A percentile compares a stretch with the other conserved stretches of the same genome.
These are phyloP conservation scores for Trichoderma atrobrunneum DNA, from an alignment of 2,329 filamentous ascomycete species.

Conservation along the genomic window DNA sequence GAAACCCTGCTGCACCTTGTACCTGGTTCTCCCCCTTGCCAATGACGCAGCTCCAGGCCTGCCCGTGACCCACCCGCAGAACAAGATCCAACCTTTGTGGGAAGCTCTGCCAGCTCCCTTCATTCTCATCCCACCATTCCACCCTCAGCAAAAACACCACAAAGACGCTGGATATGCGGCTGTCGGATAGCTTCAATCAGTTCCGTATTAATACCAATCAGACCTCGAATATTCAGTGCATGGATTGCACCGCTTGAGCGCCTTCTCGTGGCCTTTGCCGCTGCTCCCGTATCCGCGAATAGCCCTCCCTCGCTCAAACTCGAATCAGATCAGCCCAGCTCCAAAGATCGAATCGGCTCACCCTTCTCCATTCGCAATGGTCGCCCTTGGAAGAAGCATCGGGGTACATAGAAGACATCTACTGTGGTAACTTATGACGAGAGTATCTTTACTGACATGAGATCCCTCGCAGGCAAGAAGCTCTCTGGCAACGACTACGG, in stretches of 20 bases:
- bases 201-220: background rate
- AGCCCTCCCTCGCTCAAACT: background rate
- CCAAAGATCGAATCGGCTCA: background rate
- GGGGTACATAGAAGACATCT: background rate
- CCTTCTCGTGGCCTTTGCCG: background rate
- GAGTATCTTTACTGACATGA: background rate
- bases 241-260: background rate
- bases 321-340: background rate
- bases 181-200: background rate
- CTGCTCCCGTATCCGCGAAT: background rate
- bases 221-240: background rate
- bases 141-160: constrained; percentile 2
- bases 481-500: constrained; percentile 23
- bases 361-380: background rate
- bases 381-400: background rate
- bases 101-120: constrained; percentile 16
- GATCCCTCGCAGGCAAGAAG: constrained; percentile 19
- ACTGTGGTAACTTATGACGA: background rate
- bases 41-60: background rate
- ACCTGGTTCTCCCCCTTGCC: background rate
- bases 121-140: background rate
- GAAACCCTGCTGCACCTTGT: background rate
- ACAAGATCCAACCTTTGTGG: background rate
- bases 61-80: background rate
- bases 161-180: constrained; percentile 8